These are phyloP conservation scores for Senna siamea DNA, from an alignment of 306 rosid genomes.

Conservation along the genomic window DNA sequence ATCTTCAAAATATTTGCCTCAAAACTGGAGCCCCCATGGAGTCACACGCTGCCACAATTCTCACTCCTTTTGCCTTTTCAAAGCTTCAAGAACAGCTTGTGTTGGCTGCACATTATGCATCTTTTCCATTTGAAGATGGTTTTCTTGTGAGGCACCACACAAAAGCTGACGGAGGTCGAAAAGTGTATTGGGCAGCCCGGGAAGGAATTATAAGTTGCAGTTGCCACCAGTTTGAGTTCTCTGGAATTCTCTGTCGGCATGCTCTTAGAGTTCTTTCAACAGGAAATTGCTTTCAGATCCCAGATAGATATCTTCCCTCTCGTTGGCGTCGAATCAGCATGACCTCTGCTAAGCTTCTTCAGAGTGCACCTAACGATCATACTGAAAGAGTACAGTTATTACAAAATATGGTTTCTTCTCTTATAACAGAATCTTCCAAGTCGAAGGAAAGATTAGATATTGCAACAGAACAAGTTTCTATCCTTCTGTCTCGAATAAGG, in stretches of 20 bases:
- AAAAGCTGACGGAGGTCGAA: constrained; percentile 84
- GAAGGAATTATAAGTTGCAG: constrained; percentile 94
- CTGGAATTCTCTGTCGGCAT: constrained; percentile 92
- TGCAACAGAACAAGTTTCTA: constrained; percentile 79
- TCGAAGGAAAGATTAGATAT: constrained; percentile 82
- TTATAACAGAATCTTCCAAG: constrained; percentile 84
- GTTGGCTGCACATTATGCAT: constrained; percentile 96
- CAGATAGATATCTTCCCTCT: constrained; percentile 87
- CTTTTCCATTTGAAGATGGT: constrained; percentile 81
- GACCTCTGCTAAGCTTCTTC: constrained; percentile 65
- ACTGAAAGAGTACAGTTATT: constrained; percentile 73
- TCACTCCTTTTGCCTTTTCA: constrained; percentile 91
- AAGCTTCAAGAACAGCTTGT: constrained; percentile 97
- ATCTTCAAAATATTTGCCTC: constrained; percentile 90
- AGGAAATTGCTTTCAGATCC: constrained; percentile 93
- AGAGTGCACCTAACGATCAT: constrained; percentile 60
- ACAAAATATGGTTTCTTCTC: constrained; percentile 76
- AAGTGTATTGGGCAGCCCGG: constrained; percentile 77
- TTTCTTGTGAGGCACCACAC: constrained; percentile 98
- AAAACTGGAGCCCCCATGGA: constrained; percentile 99
- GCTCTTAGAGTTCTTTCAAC: constrained; percentile 93
- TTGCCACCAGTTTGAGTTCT: constrained; percentile 92
- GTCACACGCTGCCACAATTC: constrained; percentile 85
- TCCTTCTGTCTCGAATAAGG: constrained; percentile 71
- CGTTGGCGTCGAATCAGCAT: constrained; percentile 89